Evolutionary conservation across 2,329 filamentous ascomycete species (phyloP).

Genomic region (Aciculosporium take): DNA sequence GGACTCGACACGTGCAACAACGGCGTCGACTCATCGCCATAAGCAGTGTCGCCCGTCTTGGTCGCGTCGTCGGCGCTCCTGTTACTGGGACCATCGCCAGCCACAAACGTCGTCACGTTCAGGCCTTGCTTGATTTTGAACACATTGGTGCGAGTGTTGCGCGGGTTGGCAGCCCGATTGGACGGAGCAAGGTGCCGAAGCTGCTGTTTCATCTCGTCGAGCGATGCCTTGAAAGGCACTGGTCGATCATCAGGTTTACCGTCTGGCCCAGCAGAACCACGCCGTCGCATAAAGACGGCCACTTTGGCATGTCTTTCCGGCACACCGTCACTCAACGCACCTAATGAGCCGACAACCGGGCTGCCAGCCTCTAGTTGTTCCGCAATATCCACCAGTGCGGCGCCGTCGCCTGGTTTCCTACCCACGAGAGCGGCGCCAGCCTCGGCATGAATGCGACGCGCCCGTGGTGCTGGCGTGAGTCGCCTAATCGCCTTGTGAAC

Average conservation of each 20-base stretch:
- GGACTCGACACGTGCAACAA: conserved; percentile 4
- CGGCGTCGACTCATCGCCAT: conserved; percentile 8
- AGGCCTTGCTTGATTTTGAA: conserved; percentile 50
- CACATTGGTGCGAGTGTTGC: conserved; percentile 44
- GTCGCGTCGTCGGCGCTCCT: conserved; percentile 4
- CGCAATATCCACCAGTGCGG: conserved; percentile 24
- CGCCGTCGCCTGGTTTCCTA: conserved; percentile 17
- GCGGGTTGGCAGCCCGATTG: conserved; percentile 49
- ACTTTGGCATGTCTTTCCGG: conserved; percentile 34
- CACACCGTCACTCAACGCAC: conserved; percentile 23
- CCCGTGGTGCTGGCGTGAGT: conserved; percentile 69
- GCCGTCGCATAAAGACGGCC: conserved; percentile 45
- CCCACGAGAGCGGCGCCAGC: conserved; percentile 18
- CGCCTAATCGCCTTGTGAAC: conserved; percentile 96
- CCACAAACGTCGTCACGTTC: conserved; percentile 8
- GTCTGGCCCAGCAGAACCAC: conserved; percentile 40
- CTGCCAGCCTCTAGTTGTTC: conserved; percentile 24
- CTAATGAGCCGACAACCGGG: conserved; percentile 21
- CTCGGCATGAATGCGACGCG: conserved; percentile 35
- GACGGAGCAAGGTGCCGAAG: conserved; percentile 49
- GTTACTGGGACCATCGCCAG: conserved; percentile 1
- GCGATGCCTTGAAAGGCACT: conserved; percentile 43
- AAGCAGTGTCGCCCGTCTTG: not conserved
- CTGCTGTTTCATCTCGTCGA: conserved; percentile 48
- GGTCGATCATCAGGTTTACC: conserved; percentile 30